Evolutionary conservation across 371 early-diverging fungal species (phyloP).

Genomic region (Rhizopus delemar): DNA sequence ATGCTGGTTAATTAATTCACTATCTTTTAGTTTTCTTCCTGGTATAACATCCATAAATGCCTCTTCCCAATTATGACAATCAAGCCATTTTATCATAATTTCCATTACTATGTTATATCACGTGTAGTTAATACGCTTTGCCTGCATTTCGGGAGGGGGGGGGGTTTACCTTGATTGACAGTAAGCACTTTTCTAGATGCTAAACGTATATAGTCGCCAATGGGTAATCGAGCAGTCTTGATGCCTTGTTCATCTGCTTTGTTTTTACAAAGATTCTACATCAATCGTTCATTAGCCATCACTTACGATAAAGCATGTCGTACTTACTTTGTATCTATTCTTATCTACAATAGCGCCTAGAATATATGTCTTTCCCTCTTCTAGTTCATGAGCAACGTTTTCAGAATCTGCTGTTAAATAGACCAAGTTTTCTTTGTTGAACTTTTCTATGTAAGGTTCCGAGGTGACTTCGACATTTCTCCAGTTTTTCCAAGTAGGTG

Average conservation of each 20-base stretch:
- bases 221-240: constrained; percentile 83
- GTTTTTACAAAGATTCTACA: constrained; percentile 69
- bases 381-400: constrained; percentile 66
- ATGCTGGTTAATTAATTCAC: constrained; percentile 35
- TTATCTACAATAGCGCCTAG: constrained; percentile 96
- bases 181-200: constrained; percentile 84
- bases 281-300: not conserved
- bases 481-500: constrained; percentile 46
- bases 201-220: constrained; percentile 80
- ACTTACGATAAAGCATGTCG: too few relatives aligned
- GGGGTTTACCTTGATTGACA: constrained; percentile 80
- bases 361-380: constrained; percentile 75
- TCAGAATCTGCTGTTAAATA: constrained; percentile 92
- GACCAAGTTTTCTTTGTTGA: constrained; percentile 64
- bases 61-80: constrained; percentile 71
- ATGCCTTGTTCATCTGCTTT: constrained; percentile 80
- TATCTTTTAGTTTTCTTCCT: constrained; percentile 71
- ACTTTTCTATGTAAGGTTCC: constrained; percentile 47
- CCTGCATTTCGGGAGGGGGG: too few relatives aligned
- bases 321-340: constrained; percentile 78
- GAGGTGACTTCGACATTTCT: constrained; percentile 38
- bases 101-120: constrained; percentile 60
- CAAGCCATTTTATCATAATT: constrained; percentile 78
- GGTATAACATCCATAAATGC: constrained; percentile 88
- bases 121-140: not conserved